Evolutionary conservation across 305 asterid species (phyloP), one percentile per base, ranked within the genome.

Genomic region (Solanum hybrid): DNA sequence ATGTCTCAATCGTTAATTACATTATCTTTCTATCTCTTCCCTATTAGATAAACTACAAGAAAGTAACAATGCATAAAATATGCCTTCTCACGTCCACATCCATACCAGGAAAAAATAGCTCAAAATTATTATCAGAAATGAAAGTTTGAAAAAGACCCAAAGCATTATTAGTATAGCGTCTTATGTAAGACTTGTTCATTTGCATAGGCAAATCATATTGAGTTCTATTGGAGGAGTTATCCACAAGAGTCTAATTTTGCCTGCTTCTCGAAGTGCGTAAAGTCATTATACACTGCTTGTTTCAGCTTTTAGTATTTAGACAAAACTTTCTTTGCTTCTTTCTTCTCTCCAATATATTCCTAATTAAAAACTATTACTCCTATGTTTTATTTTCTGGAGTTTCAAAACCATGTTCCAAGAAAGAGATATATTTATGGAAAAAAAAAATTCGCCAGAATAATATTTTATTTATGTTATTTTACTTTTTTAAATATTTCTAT

Each of bases 201-300:
- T 42, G 86, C 86, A 7, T 81, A 45, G 71, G 1, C 66, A 42
- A 82, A 42, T 84, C 71, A 31, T 51, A 8, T 87, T 36, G 69
- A 35, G 84, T 91, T 78, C 10, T n/a, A 36, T 37, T 14, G 60
- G 24, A 56, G 66, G 27, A 34, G 27, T 51, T 27, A 51, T 60
- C 19, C 31, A 69, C 32, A 76, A 75, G 19, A 78, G 87, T 86
- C 56, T 32, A 79, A 29, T 64, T 37, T 64, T 78, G 36, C 35
- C 32, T 64, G 14, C 78, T 45, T 90, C 92, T 85, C 76, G 88
- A 32, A 85, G 32, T 85, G 88, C 51, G 77, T 56, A 32, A 84
- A 51, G 75, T 84, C 75, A 29, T 10, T 24, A 69, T 19, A 31
- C 1, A 60, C 32, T 56, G 32, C 32, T 85, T 51, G 76, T 72